Evolutionary conservation across 768 basidiomycete species (phyloP), one percentile per base, ranked within the genome.

Genomic region (Neoboletus magnificus): DNA sequence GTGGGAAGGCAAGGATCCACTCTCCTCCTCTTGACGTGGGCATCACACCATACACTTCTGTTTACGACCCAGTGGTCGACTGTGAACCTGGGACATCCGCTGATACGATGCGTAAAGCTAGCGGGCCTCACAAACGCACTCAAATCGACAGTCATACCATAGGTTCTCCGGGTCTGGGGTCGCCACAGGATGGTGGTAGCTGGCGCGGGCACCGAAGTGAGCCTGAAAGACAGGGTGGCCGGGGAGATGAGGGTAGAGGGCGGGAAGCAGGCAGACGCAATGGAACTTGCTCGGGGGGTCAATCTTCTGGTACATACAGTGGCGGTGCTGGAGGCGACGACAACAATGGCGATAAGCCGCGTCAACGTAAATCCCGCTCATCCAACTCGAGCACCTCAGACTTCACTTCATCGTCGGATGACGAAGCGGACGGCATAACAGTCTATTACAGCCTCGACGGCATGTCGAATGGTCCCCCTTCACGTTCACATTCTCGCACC

Each of bases 11-110:
- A 44, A 50, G 9, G 16, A 33, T 13, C 37, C 46, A 47, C 35
- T 47, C 67, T n/a, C 60, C 65, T 22, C 58, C 48, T 41, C 50
- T 56, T 10, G 49, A 58, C 35, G 37, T 50, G 25, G 43, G 50
- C 27, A 33, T 45, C 55, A 67, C 66, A 16, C 60, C 70, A 6
- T 41, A 57, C 52, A 46, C 35, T 12, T 67, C 70, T 42, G 33
- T 68, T 48, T 58, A 62, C 60, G 48, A 59, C 52, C 56, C 64
- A 8, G 61, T 49, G 23, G 63, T 71, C 22, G 65, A 63, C 25
- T 70, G 75, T 43, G 66, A 77, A 56, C 74, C 79, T n/a, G 73
- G 76, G n/a, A 76, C 77, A 15, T 78, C 81, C 30, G 72, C 71
- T 27, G 79, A 73, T 39, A 60, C 65, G 0, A 71, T 71, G 69